Evolutionary conservation across 2,329 filamentous ascomycete genomes (phyloP).

Genomic region (Stemphylium lycopersici): DNA sequence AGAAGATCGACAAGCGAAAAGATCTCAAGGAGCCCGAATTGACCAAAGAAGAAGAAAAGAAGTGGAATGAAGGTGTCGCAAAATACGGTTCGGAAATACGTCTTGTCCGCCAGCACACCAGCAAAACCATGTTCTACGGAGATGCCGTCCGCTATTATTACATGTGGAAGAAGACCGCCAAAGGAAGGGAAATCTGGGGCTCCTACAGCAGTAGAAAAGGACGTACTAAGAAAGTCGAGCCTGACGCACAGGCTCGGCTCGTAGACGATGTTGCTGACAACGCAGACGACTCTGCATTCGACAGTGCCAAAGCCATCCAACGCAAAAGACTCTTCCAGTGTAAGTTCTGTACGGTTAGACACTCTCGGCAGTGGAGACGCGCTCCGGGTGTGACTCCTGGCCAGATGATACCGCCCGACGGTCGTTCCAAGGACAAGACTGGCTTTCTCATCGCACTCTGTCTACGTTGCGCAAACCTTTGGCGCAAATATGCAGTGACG

Average conservation of each 20-base stretch:
- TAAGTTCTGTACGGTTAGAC: conserved; percentile 85
- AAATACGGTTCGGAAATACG: conserved; percentile 93
- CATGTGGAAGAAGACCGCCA: conserved; percentile 93
- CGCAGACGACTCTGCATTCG: conserved; percentile 93
- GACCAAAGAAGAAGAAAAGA: conserved; percentile 78
- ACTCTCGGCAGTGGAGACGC: conserved; percentile 87
- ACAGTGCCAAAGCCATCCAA: conserved; percentile 79
- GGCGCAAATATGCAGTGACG: conserved; percentile 94
- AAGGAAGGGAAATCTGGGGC: conserved; percentile 87
- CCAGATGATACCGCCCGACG: conserved; percentile 70
- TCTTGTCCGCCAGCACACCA: conserved; percentile 79
- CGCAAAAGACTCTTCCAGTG: conserved; percentile 87
- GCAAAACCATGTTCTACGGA: conserved; percentile 75
- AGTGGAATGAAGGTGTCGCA: conserved; percentile 87
- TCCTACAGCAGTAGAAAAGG: conserved; percentile 85
- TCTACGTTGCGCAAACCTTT: conserved; percentile 86
- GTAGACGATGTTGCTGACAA: conserved; percentile 93
- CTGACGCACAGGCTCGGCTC: conserved; percentile 69
- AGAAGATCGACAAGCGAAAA: conserved; percentile 68
- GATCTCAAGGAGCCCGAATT: conserved; percentile 86
- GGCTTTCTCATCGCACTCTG: conserved; percentile 82
- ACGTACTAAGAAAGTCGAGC: conserved; percentile 75
- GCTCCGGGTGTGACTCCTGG: conserved; percentile 79
- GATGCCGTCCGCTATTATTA: conserved; percentile 94
- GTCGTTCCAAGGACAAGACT: conserved; percentile 79